phyloP scores from a whole-genome alignment of 139 green algal species.

The Chlorella sp. region DNA sequence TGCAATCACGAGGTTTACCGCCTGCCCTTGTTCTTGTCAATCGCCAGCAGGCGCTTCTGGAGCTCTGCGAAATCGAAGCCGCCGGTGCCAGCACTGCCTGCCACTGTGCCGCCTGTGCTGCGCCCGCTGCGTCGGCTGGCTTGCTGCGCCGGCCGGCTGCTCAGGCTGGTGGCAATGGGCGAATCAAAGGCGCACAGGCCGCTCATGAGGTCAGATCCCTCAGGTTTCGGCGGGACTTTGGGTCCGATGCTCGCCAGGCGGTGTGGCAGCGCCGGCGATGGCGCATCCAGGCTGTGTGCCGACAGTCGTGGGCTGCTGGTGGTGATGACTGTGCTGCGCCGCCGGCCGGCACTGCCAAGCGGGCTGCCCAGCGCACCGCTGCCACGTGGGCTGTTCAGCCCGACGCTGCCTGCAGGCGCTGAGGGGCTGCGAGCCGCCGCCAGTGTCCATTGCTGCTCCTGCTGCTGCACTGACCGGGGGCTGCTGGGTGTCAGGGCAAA shows the following conservation, averaged over 20 bases:
- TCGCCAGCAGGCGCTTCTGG: not conserved
- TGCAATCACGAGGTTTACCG: no score
- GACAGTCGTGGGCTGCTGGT: not conserved
- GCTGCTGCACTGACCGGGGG: not conserved
- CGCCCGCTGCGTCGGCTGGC: not conserved
- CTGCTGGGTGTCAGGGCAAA: not conserved
- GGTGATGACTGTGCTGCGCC: constrained; percentile 21
- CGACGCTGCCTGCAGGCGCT: not conserved
- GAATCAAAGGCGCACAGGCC: no score
- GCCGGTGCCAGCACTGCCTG: no score
- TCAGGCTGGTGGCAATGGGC: no score
- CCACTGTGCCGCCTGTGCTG: not conserved
- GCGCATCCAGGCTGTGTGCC: no score
- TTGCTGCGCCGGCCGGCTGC: not conserved
- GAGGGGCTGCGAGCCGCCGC: not conserved
- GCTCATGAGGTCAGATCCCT: no score
- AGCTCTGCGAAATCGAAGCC: no score
- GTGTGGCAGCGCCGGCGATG: not conserved
- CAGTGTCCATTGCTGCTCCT: not conserved
- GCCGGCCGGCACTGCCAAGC: not conserved
- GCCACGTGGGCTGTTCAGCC: not conserved
- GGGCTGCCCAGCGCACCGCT: constrained; percentile 5
- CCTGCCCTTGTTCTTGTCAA: not conserved
- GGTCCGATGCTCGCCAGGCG: not conserved
- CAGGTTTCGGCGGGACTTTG: no score